Evolutionary conservation across 805 yeast genomes (phyloP), one percentile per base, ranked within the genome.

Genomic region (Candida ficus): DNA sequence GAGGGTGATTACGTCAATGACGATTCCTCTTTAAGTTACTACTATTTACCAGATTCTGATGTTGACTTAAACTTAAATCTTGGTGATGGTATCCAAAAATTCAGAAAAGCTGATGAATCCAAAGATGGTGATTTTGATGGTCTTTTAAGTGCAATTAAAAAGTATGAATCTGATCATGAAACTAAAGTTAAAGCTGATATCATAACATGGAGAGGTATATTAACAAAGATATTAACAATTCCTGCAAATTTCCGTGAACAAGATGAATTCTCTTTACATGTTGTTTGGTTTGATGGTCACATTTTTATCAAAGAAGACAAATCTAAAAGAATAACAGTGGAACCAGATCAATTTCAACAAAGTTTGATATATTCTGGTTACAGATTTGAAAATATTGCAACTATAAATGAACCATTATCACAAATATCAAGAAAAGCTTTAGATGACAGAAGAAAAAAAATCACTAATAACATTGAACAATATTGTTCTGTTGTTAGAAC

Each of bases 171-270:
- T 43, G 47, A 53, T 9, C 55, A 62, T 16, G 53, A 54, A 14
- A 60, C 64, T 6, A 78, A 73, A 45, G 54, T 75, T 3, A 72
- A 73, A 22, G 75, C 76, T 2, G 85, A 88, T 51, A 73, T 93
- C 23, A 67, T 93, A 18, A 80, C 96, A 0, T 88, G 86, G 74
- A 70, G 97, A 51, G 98, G 97, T 1, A 62, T 87, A 27, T 76
- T 91, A 79, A 80, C 89, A 25, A 75, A 76, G 43, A 62, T 91
- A 28, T 64, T 93, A 62, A 70, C 81, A 7, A 64, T 86, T 19
- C 87, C 91, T 3, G 82, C 78, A 56, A 70, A 72, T 41, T 55
- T 66, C 14, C 67, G 70, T 22, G 81, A 81, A 39, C 71, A 73
- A 14, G 58, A 89, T 4, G 78, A 76, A n/a, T n/a, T n/a, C n/a